Conservation (phyloP, 257 asterid genomes). For the Asclepias syriaca region DNA sequence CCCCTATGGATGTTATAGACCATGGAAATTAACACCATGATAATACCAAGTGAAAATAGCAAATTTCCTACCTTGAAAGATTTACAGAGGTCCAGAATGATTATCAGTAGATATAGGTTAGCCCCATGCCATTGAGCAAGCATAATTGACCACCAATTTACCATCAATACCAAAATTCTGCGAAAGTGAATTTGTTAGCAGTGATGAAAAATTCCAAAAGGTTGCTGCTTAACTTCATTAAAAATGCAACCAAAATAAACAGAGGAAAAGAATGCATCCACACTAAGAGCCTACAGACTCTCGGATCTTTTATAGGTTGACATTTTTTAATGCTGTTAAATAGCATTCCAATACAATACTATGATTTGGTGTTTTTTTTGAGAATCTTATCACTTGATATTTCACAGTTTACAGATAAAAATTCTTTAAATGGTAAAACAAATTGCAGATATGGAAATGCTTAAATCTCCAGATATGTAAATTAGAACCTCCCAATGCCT, state of each 20-base stretch:
- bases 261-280: background rate
- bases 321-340: background rate
- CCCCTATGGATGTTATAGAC: background rate
- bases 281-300: background rate
- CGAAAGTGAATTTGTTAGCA: conserved; percentile 15
- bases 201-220: background rate
- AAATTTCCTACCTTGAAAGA: background rate
- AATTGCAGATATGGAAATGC: background rate
- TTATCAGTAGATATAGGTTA: conserved; percentile 19
- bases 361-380: background rate
- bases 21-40: background rate
- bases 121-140: conserved; percentile 99
- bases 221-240: background rate
- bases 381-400: background rate
- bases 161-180: conserved; percentile 97
- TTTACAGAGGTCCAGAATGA: background rate
- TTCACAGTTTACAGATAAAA: background rate
- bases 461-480: background rate
- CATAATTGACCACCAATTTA: conserved; percentile 85
- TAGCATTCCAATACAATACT: background rate
- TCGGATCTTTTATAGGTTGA: background rate
- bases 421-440: background rate
- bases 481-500: background rate
- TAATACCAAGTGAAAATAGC: background rate
- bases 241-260: background rate